Conservation (phyloP, 1,139 yeast genomes). For the Candida smagusa region DNA sequence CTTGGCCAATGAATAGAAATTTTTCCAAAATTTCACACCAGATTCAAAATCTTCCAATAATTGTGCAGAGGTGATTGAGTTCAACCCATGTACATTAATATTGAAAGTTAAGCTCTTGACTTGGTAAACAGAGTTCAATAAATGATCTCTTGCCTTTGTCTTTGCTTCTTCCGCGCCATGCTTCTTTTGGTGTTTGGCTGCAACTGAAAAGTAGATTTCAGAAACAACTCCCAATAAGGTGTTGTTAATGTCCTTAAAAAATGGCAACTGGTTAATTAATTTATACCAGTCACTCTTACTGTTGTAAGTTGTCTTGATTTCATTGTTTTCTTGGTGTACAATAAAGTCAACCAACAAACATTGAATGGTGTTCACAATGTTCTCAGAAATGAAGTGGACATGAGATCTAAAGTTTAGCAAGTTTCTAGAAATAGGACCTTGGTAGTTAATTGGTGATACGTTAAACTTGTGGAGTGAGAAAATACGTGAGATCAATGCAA, state of each 20-base stretch:
- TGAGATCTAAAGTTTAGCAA: conserved; percentile 67
- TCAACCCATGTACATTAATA: conserved; percentile 42
- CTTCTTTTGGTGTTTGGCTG: conserved; percentile 28
- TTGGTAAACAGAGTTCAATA: conserved; percentile 38
- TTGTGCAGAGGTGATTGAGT: conserved; percentile 35
- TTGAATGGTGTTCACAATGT: conserved; percentile 56
- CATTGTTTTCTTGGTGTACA: conserved; percentile 53
- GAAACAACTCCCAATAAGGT: conserved; percentile 44
- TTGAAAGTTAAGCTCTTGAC: conserved; percentile 38
- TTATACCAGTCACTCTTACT: conserved; percentile 54
- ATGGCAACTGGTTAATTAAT: conserved; percentile 60
- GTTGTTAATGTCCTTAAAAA: conserved; percentile 44
- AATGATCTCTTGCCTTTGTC: conserved; percentile 30
- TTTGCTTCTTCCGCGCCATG: conserved; percentile 25
- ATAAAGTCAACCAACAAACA: conserved; percentile 49
- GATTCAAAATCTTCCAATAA: conserved; percentile 38
- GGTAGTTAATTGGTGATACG: conserved; percentile 57
- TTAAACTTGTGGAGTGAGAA: conserved; percentile 53
- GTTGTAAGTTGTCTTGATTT: conserved; percentile 32
- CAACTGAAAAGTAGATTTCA: conserved; percentile 41
- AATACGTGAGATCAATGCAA: conserved; percentile 54
- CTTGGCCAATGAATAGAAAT: conserved; percentile 39
- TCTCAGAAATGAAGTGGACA: conserved; percentile 49
- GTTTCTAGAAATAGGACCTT: conserved; percentile 68
- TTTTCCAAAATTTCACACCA: conserved; percentile 39